A percentile compares a stretch with the other conserved stretches of the same genome.
These are phyloP conservation scores for Suillus decipiens DNA, from an alignment of 768 basidiomycete genomes.

Conservation along the genomic window DNA sequence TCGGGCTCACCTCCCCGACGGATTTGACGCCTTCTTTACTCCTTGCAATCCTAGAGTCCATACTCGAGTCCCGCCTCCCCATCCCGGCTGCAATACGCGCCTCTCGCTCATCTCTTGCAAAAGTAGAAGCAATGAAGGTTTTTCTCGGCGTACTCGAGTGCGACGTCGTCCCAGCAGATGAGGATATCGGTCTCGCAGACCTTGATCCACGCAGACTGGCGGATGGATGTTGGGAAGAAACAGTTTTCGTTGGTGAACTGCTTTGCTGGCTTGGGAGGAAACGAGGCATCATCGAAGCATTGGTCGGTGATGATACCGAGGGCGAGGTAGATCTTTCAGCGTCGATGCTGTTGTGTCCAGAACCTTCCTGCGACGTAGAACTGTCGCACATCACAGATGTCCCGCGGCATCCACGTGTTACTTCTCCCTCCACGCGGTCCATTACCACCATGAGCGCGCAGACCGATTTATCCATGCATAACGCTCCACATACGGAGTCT, in stretches of 20 bases:
- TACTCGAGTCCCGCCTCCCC: conserved; percentile 57
- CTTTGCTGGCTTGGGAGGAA: conserved; percentile 68
- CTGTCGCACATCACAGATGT: conserved; percentile 31
- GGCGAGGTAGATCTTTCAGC: conserved; percentile 24
- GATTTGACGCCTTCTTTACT: conserved; percentile 76
- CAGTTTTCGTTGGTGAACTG: conserved; percentile 63
- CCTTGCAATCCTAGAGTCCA: conserved; percentile 66
- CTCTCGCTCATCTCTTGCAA: conserved; percentile 39
- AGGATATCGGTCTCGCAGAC: conserved; percentile 63
- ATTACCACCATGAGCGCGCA: conserved; percentile 36
- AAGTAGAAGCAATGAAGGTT: conserved; percentile 69
- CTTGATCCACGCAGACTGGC: conserved; percentile 69
- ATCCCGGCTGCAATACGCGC: conserved; percentile 37
- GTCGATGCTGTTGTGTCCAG: conserved; percentile 29
- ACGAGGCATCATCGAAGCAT: conserved; percentile 34
- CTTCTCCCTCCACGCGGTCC: conserved; percentile 35
- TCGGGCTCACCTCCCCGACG: conserved; percentile 47
- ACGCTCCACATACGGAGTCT: conserved; percentile 26
- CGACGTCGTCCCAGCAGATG: conserved; percentile 57
- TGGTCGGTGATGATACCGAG: conserved; percentile 18
- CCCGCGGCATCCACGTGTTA: conserved; percentile 33
- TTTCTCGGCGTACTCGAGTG: conserved; percentile 73
- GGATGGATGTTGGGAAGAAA: conserved; percentile 63
- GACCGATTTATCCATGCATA: conserved; percentile 33
- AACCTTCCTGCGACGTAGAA: conserved; percentile 11